These are phyloP conservation scores for Ammopiptanthus mongolicus DNA, from an alignment of 306 rosid genomes.

Conservation along the genomic window DNA sequence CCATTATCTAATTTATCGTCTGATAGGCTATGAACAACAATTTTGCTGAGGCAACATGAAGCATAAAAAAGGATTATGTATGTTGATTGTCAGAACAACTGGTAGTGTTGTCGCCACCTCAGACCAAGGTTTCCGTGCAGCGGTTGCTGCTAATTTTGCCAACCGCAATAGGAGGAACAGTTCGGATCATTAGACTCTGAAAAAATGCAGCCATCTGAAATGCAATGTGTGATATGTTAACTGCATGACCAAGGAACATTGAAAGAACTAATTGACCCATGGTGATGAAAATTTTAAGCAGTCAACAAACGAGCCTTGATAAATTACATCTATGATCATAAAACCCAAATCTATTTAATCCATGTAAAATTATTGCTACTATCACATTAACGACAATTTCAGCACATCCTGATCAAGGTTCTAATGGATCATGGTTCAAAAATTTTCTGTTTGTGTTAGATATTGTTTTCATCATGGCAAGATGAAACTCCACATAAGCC, in stretches of 20 bases:
- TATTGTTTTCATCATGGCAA: background rate
- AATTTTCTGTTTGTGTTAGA: background rate
- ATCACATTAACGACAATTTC: background rate
- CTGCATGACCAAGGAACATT: background rate
- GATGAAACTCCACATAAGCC: background rate
- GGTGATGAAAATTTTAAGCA: background rate
- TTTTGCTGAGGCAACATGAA: slow-evolving; percentile 17
- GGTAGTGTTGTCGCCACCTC: background rate
- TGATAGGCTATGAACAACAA: slow-evolving; percentile 1
- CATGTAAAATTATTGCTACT: background rate
- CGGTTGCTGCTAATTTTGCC: slow-evolving; percentile 15
- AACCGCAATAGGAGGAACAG: slow-evolving; percentile 32
- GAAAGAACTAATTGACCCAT: background rate
- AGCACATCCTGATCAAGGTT: background rate
- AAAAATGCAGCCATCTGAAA: slow-evolving; percentile 68
- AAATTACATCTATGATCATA: background rate
- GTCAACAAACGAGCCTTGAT: background rate
- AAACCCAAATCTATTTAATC: background rate
- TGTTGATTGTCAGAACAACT: background rate
- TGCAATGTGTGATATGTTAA: slow-evolving; percentile 7
- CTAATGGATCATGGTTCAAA: background rate
- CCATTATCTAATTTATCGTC: background rate
- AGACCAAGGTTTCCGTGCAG: slow-evolving; percentile 37
- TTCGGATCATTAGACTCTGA: slow-evolving; percentile 54
- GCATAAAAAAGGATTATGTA: background rate